These are phyloP conservation scores for Sporothrix mexicana DNA, from an alignment of 2,329 filamentous ascomycete genomes.

Conservation along the genomic window DNA sequence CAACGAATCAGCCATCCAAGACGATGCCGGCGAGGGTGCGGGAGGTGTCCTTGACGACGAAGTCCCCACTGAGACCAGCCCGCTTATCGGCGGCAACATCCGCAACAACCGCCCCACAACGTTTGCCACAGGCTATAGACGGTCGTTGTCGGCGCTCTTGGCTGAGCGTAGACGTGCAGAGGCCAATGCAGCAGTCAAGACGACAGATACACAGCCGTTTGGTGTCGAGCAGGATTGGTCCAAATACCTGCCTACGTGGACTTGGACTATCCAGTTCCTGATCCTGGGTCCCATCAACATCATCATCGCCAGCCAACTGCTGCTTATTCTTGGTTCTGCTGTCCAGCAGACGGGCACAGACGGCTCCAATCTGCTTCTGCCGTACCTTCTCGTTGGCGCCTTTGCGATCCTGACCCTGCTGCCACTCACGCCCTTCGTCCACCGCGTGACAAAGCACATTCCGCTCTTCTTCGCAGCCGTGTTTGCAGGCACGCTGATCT, in stretches of 20 bases:
- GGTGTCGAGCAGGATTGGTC: conserved; percentile 87
- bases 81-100: conserved; percentile 48
- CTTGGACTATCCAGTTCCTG: conserved; percentile 87
- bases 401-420: conserved; percentile 75
- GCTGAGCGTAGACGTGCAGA: conserved; percentile 37
- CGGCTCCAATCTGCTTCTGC: conserved; percentile 72
- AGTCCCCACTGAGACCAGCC: conserved; percentile 59
- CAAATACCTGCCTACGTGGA: conserved; percentile 75
- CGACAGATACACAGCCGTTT: conserved; percentile 52
- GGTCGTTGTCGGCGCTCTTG: conserved; percentile 50
- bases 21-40: conserved; percentile 41
- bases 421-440: conserved; percentile 82
- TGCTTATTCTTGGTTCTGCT: conserved; percentile 72
- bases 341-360: conserved; percentile 84
- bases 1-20: conserved; percentile 41
- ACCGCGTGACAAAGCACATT: conserved; percentile 82
- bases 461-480: conserved; percentile 77
- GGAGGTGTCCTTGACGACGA: conserved; percentile 48
- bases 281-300: conserved; percentile 78
- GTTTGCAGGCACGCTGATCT: conserved; percentile 76
- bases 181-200: conserved; percentile 36
- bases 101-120: conserved; percentile 50
- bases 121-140: conserved; percentile 62
- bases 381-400: conserved; percentile 72
- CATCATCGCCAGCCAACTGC: conserved; percentile 77